Evolutionary conservation across 116 monocot genomes (phyloP), one percentile per base, ranked within the genome.

Genomic region (Phalaenopsis hybrid): DNA sequence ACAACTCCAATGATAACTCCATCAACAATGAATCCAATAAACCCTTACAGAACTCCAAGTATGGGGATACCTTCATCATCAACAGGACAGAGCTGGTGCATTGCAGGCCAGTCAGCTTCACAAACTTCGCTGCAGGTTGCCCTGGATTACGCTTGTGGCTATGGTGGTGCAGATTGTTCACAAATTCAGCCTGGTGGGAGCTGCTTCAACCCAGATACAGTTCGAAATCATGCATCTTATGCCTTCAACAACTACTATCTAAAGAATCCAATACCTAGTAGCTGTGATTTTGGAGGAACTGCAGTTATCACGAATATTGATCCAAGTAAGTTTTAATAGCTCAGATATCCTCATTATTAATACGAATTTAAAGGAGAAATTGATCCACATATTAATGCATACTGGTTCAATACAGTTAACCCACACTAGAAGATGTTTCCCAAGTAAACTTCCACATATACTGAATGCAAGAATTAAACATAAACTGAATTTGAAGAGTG

Each of bases 101-200:
- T 89, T 31, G 85, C 89, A 18, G 85, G 81, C 58, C 83, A 80
- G 50, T 85, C 83, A 28, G 89, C 89, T 28, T 85, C 87, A 6
- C 50, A 85, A 61, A 81, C 85, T 9, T 80, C 82, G 12, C 51
- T 89, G 83, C 89, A 89, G 81, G 89, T 87, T 4, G 89, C 83
- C 44, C 76, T 89, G 63, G 89, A 89, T 74, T 89, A 87, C 69
- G 89, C 89, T 2, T 89, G 89, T 16, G 89, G 89, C 6, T 85
- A 87, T 81, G 89, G 88, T 8, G 86, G 87, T 6, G 85, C 89
- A 44, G 89, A 89, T 79, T 89, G 89, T 67, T 89, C 89, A 5
- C 79, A 82, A 13, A 87, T 89, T 78, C 85, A 89, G 69, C 67
- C 78, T 7, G 83, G 87, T 18, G 89, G 85, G 11, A 89, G 83